These are phyloP conservation scores for Pezicula radicicola DNA, from an alignment of 2,329 filamentous ascomycete species.

Conservation along the genomic window DNA sequence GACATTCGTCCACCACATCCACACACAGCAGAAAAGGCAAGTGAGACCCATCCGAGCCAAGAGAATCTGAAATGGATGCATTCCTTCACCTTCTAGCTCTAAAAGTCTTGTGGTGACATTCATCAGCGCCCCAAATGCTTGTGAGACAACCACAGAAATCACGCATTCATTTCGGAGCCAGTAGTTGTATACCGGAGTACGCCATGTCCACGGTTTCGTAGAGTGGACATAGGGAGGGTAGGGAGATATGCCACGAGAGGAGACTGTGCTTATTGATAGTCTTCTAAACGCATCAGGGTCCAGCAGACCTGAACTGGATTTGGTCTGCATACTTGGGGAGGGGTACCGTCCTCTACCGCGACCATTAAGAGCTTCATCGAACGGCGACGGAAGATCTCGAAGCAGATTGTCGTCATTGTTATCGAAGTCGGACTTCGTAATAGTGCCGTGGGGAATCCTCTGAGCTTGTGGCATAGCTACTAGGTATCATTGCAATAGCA, in stretches of 20 bases:
- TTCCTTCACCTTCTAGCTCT: slow-evolving; percentile 66
- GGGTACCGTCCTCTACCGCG: slow-evolving; percentile 2
- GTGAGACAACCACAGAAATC: slow-evolving; percentile 68
- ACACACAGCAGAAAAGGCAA: slow-evolving; percentile 59
- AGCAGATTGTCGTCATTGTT: slow-evolving; percentile 17
- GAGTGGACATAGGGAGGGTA: slow-evolving; percentile 7
- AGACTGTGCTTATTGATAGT: slow-evolving; percentile 39
- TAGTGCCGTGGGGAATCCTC: too few species aligned
- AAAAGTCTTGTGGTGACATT: slow-evolving; percentile 76
- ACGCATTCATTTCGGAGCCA: slow-evolving; percentile 71
- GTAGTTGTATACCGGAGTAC: slow-evolving; percentile 26
- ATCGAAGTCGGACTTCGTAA: too few species aligned
- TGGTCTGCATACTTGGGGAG: slow-evolving; percentile 11
- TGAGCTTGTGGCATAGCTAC: slow-evolving; percentile 11
- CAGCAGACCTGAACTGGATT: slow-evolving; percentile 21
- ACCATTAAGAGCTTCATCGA: slow-evolving; percentile 24
- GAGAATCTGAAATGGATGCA: slow-evolving; percentile 83
- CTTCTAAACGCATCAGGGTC: slow-evolving; percentile 32
- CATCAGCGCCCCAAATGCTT: slow-evolving; percentile 83
- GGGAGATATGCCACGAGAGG: slow-evolving; percentile 24
- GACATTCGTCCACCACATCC: slow-evolving; percentile 70
- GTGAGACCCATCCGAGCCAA: slow-evolving; percentile 80
- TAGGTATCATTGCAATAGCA: slow-evolving; percentile 16
- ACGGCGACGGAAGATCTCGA: slow-evolving; percentile 22
- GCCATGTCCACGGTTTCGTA: slow-evolving; percentile 13